phyloP scores from a whole-genome alignment of 148 eudicot genomes.

The Gaultheria prostrata region DNA sequence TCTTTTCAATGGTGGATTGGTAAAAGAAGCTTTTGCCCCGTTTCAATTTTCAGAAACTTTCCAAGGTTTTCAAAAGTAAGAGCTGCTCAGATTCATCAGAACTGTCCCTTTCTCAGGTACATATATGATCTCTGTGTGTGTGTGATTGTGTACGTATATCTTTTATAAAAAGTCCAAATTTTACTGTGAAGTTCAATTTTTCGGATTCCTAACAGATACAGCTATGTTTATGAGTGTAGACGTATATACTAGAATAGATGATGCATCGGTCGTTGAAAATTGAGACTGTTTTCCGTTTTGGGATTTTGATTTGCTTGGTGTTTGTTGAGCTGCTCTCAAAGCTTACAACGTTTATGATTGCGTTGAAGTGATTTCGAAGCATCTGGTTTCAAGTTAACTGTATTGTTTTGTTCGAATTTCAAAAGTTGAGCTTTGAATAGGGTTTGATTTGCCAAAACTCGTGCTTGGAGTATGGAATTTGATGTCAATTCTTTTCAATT shows the following conservation, averaged over 20 bases:
- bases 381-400: neutral
- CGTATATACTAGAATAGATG: neutral
- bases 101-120: conserved; percentile 16
- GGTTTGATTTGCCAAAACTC: neutral
- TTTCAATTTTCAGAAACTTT: conserved; percentile 12
- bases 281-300: neutral
- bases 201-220: neutral
- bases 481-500: neutral
- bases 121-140: neutral
- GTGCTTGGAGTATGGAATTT: conserved; percentile 5
- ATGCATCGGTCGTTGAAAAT: neutral
- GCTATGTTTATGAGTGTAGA: neutral
- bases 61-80: neutral
- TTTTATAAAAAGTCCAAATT: neutral
- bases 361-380: neutral
- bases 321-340: conserved; percentile 2
- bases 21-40: neutral
- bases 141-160: neutral
- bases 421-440: neutral
- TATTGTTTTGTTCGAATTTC: neutral
- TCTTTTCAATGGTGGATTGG: neutral
- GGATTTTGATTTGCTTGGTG: neutral
- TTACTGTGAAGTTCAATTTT: neutral
- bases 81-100: neutral
- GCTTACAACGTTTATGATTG: neutral